Percentiles rank a stretch among this genome's conserved stretches.
phyloP scores from a whole-genome alignment of 2,329 filamentous ascomycete species.

The Penicillium janthinellum region DNA sequence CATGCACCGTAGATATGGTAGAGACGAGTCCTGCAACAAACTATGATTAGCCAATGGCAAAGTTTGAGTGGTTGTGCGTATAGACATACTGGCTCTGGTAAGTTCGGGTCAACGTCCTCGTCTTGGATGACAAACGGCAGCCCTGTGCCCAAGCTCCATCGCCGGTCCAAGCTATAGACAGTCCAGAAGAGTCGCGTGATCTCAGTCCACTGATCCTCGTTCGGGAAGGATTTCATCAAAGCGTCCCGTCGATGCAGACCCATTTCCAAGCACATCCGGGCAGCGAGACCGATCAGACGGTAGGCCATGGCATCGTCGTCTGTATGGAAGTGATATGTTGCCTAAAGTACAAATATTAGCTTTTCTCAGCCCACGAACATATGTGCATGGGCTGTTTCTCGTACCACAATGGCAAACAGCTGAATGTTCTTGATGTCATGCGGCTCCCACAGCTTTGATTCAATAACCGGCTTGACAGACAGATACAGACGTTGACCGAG shows the following conservation, averaged over 20 bases:
- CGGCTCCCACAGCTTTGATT: slow-evolving; percentile 62
- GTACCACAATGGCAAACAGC: slow-evolving; percentile 55
- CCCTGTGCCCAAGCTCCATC: slow-evolving; percentile 89
- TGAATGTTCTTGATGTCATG: slow-evolving; percentile 62
- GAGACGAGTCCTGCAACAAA: slow-evolving; percentile 40
- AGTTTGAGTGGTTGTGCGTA: not conserved
- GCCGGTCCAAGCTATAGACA: slow-evolving; percentile 78
- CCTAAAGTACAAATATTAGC: slow-evolving; percentile 45
- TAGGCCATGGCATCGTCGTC: slow-evolving; percentile 86
- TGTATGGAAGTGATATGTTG: slow-evolving; percentile 78
- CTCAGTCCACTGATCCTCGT: slow-evolving; percentile 67
- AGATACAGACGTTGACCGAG: slow-evolving; percentile 73
- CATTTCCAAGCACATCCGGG: slow-evolving; percentile 75
- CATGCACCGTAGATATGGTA: slow-evolving; percentile 79
- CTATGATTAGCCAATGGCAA: not conserved
- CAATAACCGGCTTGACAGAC: slow-evolving; percentile 71
- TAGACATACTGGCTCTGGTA: slow-evolving; percentile 72
- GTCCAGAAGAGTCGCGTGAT: slow-evolving; percentile 81
- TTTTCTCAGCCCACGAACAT: not conserved
- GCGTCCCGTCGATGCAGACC: slow-evolving; percentile 81
- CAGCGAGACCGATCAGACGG: slow-evolving; percentile 81
- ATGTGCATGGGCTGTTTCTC: slow-evolving; percentile 9
- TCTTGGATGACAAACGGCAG: slow-evolving; percentile 85
- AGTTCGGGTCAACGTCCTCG: slow-evolving; percentile 75
- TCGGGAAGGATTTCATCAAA: slow-evolving; percentile 65